Evolutionary conservation across 352 stramenopile genomes (phyloP).

Genomic region (Phytophthora brassicae): DNA sequence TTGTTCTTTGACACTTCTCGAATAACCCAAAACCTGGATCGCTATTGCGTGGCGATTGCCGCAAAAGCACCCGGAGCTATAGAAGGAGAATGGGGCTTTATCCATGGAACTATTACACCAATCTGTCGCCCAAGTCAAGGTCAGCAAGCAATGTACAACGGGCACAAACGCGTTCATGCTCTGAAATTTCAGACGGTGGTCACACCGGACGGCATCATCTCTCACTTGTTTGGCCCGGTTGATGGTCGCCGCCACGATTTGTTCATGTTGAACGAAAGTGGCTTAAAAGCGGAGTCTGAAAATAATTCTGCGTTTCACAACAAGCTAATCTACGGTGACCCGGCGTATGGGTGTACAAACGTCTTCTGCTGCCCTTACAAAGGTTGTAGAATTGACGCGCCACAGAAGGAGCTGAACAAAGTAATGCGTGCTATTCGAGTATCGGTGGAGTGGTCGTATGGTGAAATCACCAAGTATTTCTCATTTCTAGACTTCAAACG

Average conservation of each 20-base stretch:
- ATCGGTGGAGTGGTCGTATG: constrained; percentile 8
- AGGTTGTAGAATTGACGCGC: not conserved
- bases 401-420: not conserved
- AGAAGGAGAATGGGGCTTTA: constrained; percentile 7
- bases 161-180: constrained; percentile 8
- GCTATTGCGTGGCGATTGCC: constrained; percentile 9
- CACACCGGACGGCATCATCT: constrained; percentile 4
- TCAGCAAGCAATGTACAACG: constrained; percentile 8
- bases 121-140: constrained; percentile 16
- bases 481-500: constrained; percentile 10
- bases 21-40: constrained; percentile 5
- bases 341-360: constrained; percentile 1
- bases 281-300: not conserved
- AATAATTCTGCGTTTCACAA: constrained; percentile 5
- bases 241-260: constrained; percentile 6
- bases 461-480: constrained; percentile 6
- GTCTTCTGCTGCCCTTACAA: constrained; percentile 14
- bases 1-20: constrained; percentile 4
- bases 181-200: constrained; percentile 12
- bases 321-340: constrained; percentile 9
- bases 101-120: constrained; percentile 8
- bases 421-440: not conserved
- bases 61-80: not conserved
- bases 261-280: constrained; percentile 15
- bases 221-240: constrained; percentile 2